phyloP scores from a whole-genome alignment of 1,139 yeast genomes.

The Protomyces pachydermus region DNA sequence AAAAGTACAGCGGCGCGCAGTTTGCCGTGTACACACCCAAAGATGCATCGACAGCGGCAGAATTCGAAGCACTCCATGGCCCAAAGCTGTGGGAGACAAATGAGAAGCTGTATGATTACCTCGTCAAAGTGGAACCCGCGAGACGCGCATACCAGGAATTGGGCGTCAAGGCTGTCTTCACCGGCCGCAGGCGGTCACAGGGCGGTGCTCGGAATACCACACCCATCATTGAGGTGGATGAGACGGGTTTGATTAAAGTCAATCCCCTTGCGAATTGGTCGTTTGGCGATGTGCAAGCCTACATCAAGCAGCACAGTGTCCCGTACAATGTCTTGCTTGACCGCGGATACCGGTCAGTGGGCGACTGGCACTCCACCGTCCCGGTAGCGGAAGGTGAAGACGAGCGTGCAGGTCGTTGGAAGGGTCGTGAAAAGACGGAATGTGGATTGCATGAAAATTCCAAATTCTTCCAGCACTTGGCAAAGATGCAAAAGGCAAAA shows the following conservation, averaged over 20 bases:
- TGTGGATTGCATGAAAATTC: slow-evolving; percentile 87
- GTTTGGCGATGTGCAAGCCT: slow-evolving; percentile 63
- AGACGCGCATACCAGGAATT: slow-evolving; percentile 75
- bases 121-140: slow-evolving; percentile 90
- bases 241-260: slow-evolving; percentile 68
- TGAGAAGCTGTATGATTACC: slow-evolving; percentile 73
- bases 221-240: slow-evolving; percentile 72
- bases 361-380: slow-evolving; percentile 91
- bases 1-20: slow-evolving; percentile 51
- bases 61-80: slow-evolving; percentile 65
- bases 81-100: slow-evolving; percentile 76
- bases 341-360: slow-evolving; percentile 83
- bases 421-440: slow-evolving; percentile 85
- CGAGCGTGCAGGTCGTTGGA: slow-evolving; percentile 96
- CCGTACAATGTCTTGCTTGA: slow-evolving; percentile 83
- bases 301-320: slow-evolving; percentile 63
- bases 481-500: slow-evolving; percentile 24
- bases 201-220: slow-evolving; percentile 78
- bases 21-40: slow-evolving; percentile 64
- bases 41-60: slow-evolving; percentile 53
- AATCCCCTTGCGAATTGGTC: slow-evolving; percentile 87
- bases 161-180: slow-evolving; percentile 72
- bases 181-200: slow-evolving; percentile 87
- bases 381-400: slow-evolving; percentile 91
- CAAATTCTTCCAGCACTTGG: slow-evolving; percentile 24